phyloP scores from a whole-genome alignment of 169 alveolate species.

The Perkinsus olseni region DNA sequence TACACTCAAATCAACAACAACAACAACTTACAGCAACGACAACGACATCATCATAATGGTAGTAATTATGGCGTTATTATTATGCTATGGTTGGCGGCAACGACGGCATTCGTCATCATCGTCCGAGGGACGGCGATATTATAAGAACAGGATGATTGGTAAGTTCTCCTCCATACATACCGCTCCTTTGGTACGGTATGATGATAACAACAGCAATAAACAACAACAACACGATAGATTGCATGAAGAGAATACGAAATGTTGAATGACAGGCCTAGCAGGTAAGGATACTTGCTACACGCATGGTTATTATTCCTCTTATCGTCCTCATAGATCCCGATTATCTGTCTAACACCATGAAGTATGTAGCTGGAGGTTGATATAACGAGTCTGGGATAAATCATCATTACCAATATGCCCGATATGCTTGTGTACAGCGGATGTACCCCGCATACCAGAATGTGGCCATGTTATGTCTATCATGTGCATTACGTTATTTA shows the following conservation, averaged over 20 bases:
- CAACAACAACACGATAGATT: not conserved
- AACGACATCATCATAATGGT: not conserved
- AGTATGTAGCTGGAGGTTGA: not conserved
- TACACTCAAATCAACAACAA: not conserved
- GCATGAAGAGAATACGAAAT: no score
- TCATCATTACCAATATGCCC: not conserved
- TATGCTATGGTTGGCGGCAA: no score
- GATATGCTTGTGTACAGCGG: not conserved
- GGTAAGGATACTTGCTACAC: not conserved
- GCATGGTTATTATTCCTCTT: no score
- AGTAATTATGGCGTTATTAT: no score
- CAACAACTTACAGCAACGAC: not conserved
- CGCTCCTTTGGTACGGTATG: not conserved
- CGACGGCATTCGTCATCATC: no score
- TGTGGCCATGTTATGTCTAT: not conserved
- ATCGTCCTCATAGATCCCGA: not conserved
- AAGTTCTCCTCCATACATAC: not conserved
- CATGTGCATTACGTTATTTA: not conserved
- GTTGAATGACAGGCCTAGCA: no score
- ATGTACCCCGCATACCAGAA: not conserved
- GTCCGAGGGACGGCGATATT: no score
- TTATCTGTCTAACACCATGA: not conserved
- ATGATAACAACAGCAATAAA: not conserved
- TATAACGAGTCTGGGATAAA: not conserved
- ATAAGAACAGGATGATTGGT: not conserved